Conservation (phyloP, 1,139 yeast species). For the Candida sp. region DNA sequence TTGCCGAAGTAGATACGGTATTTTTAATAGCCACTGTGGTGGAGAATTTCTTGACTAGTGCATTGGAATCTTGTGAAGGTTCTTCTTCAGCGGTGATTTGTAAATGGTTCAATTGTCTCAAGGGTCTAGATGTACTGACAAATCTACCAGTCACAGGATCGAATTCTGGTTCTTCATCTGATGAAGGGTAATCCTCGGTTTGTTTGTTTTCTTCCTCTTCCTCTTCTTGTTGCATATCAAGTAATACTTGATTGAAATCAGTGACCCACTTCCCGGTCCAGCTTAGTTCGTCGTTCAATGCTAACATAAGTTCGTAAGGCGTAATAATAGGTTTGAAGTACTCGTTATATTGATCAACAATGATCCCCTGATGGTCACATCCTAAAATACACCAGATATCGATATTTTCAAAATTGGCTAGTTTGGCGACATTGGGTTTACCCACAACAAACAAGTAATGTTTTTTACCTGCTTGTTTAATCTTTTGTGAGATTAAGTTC, state of each 20-base stretch:
- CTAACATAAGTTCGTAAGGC: constrained; percentile 85
- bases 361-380: constrained; percentile 91
- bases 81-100: constrained; percentile 43
- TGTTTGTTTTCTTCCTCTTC: constrained; percentile 16
- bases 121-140: constrained; percentile 68
- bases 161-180: constrained; percentile 77
- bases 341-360: constrained; percentile 72
- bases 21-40: constrained; percentile 63
- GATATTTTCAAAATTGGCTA: constrained; percentile 89
- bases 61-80: constrained; percentile 17
- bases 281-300: constrained; percentile 66
- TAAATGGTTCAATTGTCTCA: constrained; percentile 64
- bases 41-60: constrained; percentile 57
- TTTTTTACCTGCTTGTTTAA: constrained; percentile 79
- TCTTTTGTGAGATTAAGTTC: constrained; percentile 54
- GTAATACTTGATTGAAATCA: constrained; percentile 59
- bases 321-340: constrained; percentile 90
- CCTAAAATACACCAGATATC: constrained; percentile 95
- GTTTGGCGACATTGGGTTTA: constrained; percentile 95
- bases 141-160: constrained; percentile 85
- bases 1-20: constrained; percentile 89
- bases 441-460: constrained; percentile 95
- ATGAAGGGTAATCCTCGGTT: constrained; percentile 23
- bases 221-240: constrained; percentile 22
- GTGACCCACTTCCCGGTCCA: constrained; percentile 97